Base-by-base conservation (phyloP, 768 basidiomycete species). In the Amanita jacksonii region DNA sequence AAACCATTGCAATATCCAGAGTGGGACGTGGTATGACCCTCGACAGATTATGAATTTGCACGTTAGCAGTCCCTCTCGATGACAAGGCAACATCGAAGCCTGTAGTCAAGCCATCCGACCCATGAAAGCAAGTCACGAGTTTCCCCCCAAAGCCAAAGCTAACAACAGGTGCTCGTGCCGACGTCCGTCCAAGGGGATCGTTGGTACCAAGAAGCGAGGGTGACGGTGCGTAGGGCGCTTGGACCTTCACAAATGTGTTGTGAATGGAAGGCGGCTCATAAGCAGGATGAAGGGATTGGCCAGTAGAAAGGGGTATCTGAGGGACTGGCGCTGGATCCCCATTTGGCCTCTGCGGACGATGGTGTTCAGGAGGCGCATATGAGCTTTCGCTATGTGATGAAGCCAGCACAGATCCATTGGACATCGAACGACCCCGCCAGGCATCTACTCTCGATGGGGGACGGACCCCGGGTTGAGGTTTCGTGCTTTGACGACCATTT, bases 61-160 rank as follows among this genome's bases (percentile, higher is more conserved):
- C 64, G 31, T 75, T 73, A 1, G 81, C 82, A 8, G 81, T 77
- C 39, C 77, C 77, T 23, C 84, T 76, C 12, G 80, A 76, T 9
- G 82, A 76, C 19, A 88, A 65, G 1, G 85, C 81, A 38, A 87
- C 77, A 59, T 89, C 83, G 57, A 88, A 82, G 33, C 85, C 81
- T 15, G 82, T 78, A 58, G 69, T 77, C 57, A 83, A 60, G 12
- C 76, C 74, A 9, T 74, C 65, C 41, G 76, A 71, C 23, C 76
- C 74, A 52, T 88, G 90, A 67, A 94, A 96, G 59, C 87, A 93
- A 6, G 88, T 82, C 7, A 93, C 73, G 46, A 97, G 54, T 55
- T 84, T 85, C 8, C 93, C 93, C n/a, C 91, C 91, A 54, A 93
- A 92, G 0, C 94, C 94, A 54, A 97, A 96, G 49, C 79, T 84